phyloP scores from a whole-genome alignment of 176 grass and related monocot species.

The Avena sativa region DNA sequence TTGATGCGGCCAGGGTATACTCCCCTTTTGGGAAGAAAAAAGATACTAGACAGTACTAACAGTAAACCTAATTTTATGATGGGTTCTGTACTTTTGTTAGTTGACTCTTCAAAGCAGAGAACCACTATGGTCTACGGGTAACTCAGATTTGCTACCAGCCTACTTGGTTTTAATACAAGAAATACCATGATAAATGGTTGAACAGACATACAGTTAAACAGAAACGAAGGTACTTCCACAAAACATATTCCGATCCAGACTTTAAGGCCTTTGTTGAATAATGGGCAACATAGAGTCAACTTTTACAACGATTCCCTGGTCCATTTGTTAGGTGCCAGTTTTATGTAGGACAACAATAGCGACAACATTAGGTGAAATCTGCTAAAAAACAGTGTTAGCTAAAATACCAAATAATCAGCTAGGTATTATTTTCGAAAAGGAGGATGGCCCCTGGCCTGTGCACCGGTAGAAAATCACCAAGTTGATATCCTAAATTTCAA shows the following conservation, averaged over 20 bases:
- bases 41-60: too few species aligned
- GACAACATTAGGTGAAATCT: constrained; percentile 28
- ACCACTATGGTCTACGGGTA: background rate
- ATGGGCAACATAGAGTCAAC: constrained; percentile 23
- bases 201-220: background rate
- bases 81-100: background rate
- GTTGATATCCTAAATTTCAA: too few species aligned
- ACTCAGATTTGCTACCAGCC: background rate
- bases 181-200: background rate
- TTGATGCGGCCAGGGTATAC: too few species aligned
- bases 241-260: background rate
- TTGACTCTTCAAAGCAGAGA: background rate
- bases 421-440: background rate
- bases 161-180: background rate
- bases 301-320: constrained; percentile 37
- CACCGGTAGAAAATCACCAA: too few species aligned
- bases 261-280: constrained; percentile 23
- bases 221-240: background rate
- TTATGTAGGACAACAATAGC: background rate
- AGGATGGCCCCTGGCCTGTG: too few species aligned
- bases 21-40: too few species aligned
- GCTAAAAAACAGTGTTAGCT: constrained; percentile 24
- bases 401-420: constrained; percentile 28
- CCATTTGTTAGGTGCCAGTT: constrained; percentile 12
- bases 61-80: background rate